Percentiles rank a stretch among this genome's conserved stretches.
phyloP scores from a whole-genome alignment of 768 basidiomycete species.

The Panaeolus cyanescens region DNA sequence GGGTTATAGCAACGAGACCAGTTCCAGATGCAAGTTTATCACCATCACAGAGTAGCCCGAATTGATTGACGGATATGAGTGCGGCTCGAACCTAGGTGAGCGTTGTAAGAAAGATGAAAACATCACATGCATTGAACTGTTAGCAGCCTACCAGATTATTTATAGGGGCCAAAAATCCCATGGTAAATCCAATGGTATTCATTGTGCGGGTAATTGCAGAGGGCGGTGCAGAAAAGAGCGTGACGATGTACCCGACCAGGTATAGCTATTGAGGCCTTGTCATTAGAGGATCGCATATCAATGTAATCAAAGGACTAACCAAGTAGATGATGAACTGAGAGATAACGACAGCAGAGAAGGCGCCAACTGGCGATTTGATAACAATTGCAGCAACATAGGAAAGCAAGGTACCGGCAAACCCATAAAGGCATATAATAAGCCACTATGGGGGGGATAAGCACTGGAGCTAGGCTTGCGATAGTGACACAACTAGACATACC shows the following conservation, averaged over 20 bases:
- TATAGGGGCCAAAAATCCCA: constrained; percentile 21
- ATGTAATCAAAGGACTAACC: background rate
- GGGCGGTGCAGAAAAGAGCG: constrained; percentile 12
- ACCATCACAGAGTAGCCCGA: constrained; percentile 71
- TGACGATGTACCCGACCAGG: constrained; percentile 18
- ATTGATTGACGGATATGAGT: constrained; percentile 77
- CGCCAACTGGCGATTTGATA: constrained; percentile 65
- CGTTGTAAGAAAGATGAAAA: background rate
- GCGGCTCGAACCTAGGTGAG: constrained; percentile 68
- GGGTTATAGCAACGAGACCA: constrained; percentile 53
- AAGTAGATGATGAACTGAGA: constrained; percentile 71
- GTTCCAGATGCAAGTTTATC: constrained; percentile 43
- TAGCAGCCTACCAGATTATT: constrained; percentile 16
- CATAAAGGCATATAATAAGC: constrained; percentile 70
- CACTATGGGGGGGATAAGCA: constrained; percentile 48
- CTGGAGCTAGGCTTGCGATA: no score
- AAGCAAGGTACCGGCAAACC: constrained; percentile 67
- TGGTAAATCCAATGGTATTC: constrained; percentile 18
- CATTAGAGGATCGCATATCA: background rate
- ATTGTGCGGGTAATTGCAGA: constrained; percentile 9
- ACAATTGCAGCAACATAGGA: constrained; percentile 66
- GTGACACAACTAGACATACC: constrained; percentile 27
- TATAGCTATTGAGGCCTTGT: constrained; percentile 10
- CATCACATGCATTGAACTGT: background rate
- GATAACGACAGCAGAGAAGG: constrained; percentile 72